Conservation (phyloP, 345 rosid species). For the Brassica incana region DNA sequence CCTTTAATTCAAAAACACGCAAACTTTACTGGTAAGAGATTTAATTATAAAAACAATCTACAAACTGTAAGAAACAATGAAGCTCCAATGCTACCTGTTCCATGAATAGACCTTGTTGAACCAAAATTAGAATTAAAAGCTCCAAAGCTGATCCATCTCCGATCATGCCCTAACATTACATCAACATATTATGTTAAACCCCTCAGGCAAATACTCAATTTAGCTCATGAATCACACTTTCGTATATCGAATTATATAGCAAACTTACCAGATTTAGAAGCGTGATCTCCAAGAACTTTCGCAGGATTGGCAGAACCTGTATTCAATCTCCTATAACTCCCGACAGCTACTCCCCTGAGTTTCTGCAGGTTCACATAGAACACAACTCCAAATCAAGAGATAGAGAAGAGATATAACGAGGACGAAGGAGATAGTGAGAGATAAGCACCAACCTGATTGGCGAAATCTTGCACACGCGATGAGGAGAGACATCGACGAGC, state of each 20-base stretch:
- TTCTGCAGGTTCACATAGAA: slow-evolving; percentile 43
- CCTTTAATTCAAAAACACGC: slow-evolving; percentile 15
- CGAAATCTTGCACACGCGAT: slow-evolving; percentile 35
- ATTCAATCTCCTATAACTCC: slow-evolving; percentile 50
- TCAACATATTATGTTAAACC: background rate
- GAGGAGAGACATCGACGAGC: slow-evolving; percentile 53
- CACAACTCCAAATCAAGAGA: background rate
- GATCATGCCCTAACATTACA: slow-evolving; percentile 24
- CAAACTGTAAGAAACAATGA: background rate
- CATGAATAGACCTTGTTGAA: slow-evolving; percentile 65
- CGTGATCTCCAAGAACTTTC: slow-evolving; percentile 34
- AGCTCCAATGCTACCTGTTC: slow-evolving; percentile 58
- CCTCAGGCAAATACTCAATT: background rate
- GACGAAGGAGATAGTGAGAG: background rate
- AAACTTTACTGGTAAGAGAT: background rate
- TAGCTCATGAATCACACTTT: background rate
- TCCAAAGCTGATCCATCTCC: slow-evolving; percentile 52
- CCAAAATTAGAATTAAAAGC: slow-evolving; percentile 45
- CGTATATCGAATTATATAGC: background rate
- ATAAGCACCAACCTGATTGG: slow-evolving; percentile 40
- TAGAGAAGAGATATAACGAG: background rate
- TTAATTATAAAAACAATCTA: background rate
- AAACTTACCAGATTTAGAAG: slow-evolving; percentile 44
- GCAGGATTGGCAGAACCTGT: slow-evolving; percentile 39
- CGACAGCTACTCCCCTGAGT: slow-evolving; percentile 35